Evolutionary conservation across 116 monocot genomes (phyloP), one percentile per base, ranked within the genome.

Genomic region (Iris pallida): DNA sequence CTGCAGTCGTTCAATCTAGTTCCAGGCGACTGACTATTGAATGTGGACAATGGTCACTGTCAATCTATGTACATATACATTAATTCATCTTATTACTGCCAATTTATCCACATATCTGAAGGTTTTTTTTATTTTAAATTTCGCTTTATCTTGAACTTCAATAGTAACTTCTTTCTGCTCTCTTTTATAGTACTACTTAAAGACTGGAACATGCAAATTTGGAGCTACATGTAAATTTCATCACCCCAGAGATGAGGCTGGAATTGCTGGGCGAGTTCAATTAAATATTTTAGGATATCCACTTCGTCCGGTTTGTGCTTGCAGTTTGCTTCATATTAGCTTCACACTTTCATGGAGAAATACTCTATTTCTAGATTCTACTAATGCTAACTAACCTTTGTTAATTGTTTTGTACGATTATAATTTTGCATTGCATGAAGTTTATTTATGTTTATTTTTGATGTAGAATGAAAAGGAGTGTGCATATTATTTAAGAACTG

Each of bases 171-270:
- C 59, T 47, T 30, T 54, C 65, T 59, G 30, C 30, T 46, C 41
- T 72, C 19, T 20, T 53, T 43, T 78, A 10, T 55, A 99, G 98
- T 93, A 86, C 53, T 99, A 93, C 70, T 57, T 99, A 61, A 93
- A 90, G 80, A 93, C 88, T 6, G 98, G 98, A 70, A 82, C 80
- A 45, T 99, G 98, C 82, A 99, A 93, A 77, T 99, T 99, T 84
- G 98, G 98, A 53, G 73, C 85, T 49, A 93, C 88, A 16, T 99
- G 98, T 72, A 99, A 99, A 80, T 99, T 99, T 80, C 88, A 99
- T 66, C 98, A 99, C 61, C 98, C 98, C 9, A 84, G 62, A 67
- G 88, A 93, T 40, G 88, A 80, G 65, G 87, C 81, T 74, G 92
- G 87, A 57, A 80, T 90, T 71, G 79, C 76, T 53, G 85, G 79